Conservation (phyloP, 441 rosid genomes). For the Erysimum pusillum region DNA sequence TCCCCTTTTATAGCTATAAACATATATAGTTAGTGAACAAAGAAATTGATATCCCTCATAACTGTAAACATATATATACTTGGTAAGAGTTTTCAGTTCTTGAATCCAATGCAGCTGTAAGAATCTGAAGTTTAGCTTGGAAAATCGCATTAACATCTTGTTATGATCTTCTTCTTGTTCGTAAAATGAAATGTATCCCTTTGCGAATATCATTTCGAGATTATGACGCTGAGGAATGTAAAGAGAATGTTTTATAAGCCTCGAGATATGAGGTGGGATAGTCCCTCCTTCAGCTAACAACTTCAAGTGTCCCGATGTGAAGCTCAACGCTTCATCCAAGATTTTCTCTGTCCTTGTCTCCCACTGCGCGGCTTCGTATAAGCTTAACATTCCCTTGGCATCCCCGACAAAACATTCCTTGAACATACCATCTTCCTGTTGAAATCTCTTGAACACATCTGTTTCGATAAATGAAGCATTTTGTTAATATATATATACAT, state of each 20-base stretch:
- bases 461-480: not conserved
- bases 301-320: constrained; percentile 19
- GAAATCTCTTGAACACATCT: constrained; percentile 30
- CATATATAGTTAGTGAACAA: not conserved
- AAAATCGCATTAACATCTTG: constrained; percentile 27
- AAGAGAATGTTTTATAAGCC: constrained; percentile 41
- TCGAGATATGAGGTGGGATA: constrained; percentile 27
- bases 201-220: not conserved
- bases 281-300: not conserved
- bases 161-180: constrained; percentile 30
- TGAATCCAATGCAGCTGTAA: not conserved
- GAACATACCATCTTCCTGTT: not conserved
- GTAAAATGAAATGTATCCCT: constrained; percentile 18
- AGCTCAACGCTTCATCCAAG: constrained; percentile 30
- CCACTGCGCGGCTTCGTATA: constrained; percentile 34
- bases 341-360: constrained; percentile 15
- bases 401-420: constrained; percentile 12
- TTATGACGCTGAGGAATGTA: constrained; percentile 42
- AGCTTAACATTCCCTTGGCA: constrained; percentile 37
- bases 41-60: too few species aligned
- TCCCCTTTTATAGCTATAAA: not conserved
- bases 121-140: constrained; percentile 28
- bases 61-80: not conserved
- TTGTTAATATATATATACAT: not conserved
- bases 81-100: constrained; percentile 14